Percentiles rank a stretch among this genome's conserved stretches.
Conservation (phyloP, 371 early-diverging fungal genomes). For the Phascolomyces articulosus region DNA sequence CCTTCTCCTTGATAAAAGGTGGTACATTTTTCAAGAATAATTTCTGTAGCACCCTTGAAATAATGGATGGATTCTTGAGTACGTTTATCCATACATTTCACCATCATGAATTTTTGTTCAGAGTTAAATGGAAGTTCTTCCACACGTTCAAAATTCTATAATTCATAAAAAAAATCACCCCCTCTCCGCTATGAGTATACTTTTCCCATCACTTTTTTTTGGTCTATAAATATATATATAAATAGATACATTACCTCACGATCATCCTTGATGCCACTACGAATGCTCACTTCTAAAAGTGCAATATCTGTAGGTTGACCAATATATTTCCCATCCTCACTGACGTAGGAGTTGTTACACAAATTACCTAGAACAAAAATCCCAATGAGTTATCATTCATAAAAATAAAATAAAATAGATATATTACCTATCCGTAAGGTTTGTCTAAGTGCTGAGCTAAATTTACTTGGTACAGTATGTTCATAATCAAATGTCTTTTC, state of each 20-base stretch:
- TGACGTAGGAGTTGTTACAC: constrained; percentile 81
- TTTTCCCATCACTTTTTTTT: background rate
- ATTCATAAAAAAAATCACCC: background rate
- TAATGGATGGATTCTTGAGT: constrained; percentile 46
- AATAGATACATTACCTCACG: constrained; percentile 51
- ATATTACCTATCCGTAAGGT: constrained; percentile 59
- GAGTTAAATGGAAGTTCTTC: constrained; percentile 89
- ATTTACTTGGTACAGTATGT: constrained; percentile 37
- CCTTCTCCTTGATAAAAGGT: constrained; percentile 58
- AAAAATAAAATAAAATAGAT: background rate
- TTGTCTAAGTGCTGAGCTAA: constrained; percentile 51
- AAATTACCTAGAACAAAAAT: constrained; percentile 41
- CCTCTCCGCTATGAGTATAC: background rate
- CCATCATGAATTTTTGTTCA: constrained; percentile 91
- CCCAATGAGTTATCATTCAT: background rate
- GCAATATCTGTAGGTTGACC: constrained; percentile 92
- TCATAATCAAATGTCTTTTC: constrained; percentile 67
- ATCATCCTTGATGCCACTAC: constrained; percentile 59
- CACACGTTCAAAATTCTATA: constrained; percentile 60
- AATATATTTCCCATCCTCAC: constrained; percentile 65
- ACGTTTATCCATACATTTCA: constrained; percentile 46
- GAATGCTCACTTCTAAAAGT: constrained; percentile 66
- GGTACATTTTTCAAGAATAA: constrained; percentile 68
- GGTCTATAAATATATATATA: background rate
- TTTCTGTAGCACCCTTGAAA: constrained; percentile 81